Base-by-base conservation (phyloP, 441 rosid genomes). In the Omphalea diandra region DNA sequence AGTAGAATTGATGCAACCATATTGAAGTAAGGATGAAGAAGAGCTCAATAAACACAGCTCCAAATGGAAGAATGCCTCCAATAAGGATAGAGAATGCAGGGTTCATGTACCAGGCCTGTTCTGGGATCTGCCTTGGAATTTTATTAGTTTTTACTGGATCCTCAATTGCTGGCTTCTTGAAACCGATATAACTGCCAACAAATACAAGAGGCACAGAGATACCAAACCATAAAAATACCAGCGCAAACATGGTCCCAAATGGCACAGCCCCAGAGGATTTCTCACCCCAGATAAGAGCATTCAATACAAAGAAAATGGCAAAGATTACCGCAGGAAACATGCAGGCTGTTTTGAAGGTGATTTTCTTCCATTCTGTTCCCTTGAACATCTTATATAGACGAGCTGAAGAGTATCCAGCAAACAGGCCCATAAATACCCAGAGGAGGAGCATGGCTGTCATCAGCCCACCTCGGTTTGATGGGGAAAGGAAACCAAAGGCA, bases 1-100 rank as follows among this genome's bases (percentile, higher is more conserved):
- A 94, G 83, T 94, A 94, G 84, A 94, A 91, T 63, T 94, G 98
- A 44, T 91, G 87, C 67, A 94, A 71, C 98, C 98, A 94, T 62
- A 94, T 90, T 0, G 98, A 94, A 17, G 98, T 87, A 44, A 92
- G 95, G 73, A 92, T 90, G 84, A 92, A 92, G 80, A 92, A 92
- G 70, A 92, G 88, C 81, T 88, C 98, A 12, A 92, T 90, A 66
- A 92, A 92, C 77, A 92, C 92, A 38, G 96, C 97, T 18, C 97
- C 96, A 47, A 92, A 92, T 12, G 94, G 97, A 10, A 94, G 97
- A 64, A 93, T 84, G 62, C 98, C 98, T 67, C 98, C 97, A 0
- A 90, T 86, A 5, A 94, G 87, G 76, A 94, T 83, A 10, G 98
- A 91, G 89, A 91, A 90, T 58, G 80, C 62, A 0, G 92, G 94